Percentiles rank a stretch among this genome's conserved stretches.
phyloP scores from a whole-genome alignment of 2,329 filamentous ascomycete genomes.

The Cercospora sp. region DNA sequence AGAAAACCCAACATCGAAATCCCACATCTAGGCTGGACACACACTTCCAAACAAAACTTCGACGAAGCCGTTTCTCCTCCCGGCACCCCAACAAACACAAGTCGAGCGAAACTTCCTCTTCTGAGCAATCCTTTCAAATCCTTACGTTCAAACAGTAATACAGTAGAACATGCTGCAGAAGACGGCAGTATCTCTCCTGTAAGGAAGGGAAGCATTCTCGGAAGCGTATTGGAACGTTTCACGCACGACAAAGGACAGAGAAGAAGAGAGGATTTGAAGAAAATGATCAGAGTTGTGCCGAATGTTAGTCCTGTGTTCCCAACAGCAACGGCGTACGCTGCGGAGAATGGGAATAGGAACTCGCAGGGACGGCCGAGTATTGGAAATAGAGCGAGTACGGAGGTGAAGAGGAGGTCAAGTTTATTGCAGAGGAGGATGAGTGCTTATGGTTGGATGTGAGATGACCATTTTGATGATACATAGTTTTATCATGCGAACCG shows the following conservation, averaged over 20 bases:
- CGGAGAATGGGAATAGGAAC: slow-evolving; percentile 9
- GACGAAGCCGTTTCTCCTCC: slow-evolving; percentile 25
- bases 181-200: not conserved
- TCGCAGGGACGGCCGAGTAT: not conserved
- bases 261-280: slow-evolving; percentile 38
- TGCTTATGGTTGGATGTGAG: slow-evolving; percentile 8
- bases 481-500: no score
- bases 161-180: not conserved
- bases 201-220: slow-evolving; percentile 21
- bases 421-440: slow-evolving; percentile 7
- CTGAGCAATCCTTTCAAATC: not conserved
- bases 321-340: not conserved
- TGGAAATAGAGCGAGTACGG: not conserved
- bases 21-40: slow-evolving; percentile 32
- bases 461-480: no score
- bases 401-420: not conserved
- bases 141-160: not conserved
- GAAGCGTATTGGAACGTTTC: slow-evolving; percentile 26
- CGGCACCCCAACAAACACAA: not conserved
- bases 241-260: slow-evolving; percentile 32
- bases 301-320: not conserved
- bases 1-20: not conserved
- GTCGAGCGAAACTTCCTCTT: not conserved
- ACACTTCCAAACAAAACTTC: slow-evolving; percentile 27
- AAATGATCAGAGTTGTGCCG: slow-evolving; percentile 35